Conservation (phyloP, 306 rosid species). For the Quillaja saponaria region DNA sequence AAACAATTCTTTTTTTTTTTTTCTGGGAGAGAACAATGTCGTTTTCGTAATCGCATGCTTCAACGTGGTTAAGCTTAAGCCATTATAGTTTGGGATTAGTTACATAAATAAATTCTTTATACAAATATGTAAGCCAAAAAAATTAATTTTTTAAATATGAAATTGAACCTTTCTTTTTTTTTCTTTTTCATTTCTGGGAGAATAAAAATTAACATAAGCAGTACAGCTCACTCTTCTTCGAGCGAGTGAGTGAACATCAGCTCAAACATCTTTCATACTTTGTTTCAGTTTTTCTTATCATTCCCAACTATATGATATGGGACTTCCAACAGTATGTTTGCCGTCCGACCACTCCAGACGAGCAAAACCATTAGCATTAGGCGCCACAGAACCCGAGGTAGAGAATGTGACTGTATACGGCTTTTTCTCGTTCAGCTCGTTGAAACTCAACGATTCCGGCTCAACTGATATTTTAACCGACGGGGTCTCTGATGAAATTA, state of each 20-base stretch:
- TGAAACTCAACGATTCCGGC: conserved; percentile 59
- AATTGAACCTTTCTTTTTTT: background rate
- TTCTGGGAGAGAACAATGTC: no score
- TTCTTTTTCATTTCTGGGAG: no score
- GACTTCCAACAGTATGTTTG: conserved; percentile 58
- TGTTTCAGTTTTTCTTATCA: background rate
- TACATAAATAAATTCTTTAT: no score
- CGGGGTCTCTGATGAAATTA: conserved; percentile 28
- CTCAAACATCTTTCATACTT: background rate
- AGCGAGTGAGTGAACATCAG: background rate
- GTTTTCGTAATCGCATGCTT: no score
- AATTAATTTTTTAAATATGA: background rate
- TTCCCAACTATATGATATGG: conserved; percentile 50
- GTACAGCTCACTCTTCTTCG: conserved; percentile 22
- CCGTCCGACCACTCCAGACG: conserved; percentile 80
- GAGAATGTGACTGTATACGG: conserved; percentile 52
- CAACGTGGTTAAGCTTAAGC: no score
- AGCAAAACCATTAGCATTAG: conserved; percentile 41
- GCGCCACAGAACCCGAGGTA: conserved; percentile 7
- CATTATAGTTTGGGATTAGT: no score
- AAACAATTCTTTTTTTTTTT: no score
- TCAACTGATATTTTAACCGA: conserved; percentile 50
- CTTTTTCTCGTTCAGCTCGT: conserved; percentile 58
- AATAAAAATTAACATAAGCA: background rate
- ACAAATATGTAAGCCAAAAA: no score